Evolutionary conservation across 768 basidiomycete genomes (phyloP).

Genomic region (Collybiopsis confluens): DNA sequence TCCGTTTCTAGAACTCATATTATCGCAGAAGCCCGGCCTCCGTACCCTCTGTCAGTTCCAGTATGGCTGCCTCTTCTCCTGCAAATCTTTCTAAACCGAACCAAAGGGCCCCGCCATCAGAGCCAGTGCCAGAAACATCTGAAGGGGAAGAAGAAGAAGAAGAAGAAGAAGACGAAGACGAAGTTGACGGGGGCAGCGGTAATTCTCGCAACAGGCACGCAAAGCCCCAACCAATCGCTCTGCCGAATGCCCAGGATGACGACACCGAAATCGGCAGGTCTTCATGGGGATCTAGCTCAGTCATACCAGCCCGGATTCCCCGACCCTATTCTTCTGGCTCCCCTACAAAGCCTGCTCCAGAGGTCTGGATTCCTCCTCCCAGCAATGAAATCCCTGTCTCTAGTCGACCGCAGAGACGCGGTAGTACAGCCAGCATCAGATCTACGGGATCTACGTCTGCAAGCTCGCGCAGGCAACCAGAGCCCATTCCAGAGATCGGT

Average conservation of each 20-base stretch:
- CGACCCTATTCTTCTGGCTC: slow-evolving; percentile 3
- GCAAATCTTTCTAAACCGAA: background rate
- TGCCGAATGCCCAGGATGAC: background rate
- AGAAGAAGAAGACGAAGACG: too few species aligned
- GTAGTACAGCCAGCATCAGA: slow-evolving; percentile 6
- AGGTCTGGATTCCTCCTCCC: slow-evolving; percentile 4
- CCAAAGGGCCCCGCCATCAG: background rate
- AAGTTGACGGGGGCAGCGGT: too few species aligned
- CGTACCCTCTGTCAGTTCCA: slow-evolving; percentile 2
- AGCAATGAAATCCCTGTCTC: background rate
- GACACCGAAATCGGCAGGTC: background rate
- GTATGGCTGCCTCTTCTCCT: background rate
- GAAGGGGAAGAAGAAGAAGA: slow-evolving; percentile 1
- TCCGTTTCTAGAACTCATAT: background rate
- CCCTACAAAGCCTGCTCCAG: slow-evolving; percentile 1
- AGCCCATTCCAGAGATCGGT: slow-evolving; percentile 3
- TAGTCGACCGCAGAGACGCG: background rate
- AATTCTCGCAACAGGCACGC: background rate
- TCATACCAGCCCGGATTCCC: background rate
- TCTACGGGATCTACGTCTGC: slow-evolving; percentile 7
- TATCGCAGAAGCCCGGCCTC: background rate
- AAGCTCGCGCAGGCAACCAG: background rate
- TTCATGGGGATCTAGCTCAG: background rate
- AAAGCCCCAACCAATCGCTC: background rate
- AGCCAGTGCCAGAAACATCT: background rate